Conservation (phyloP, 2,329 filamentous ascomycete genomes). For the Hymenotorrendiella dingleyae region DNA sequence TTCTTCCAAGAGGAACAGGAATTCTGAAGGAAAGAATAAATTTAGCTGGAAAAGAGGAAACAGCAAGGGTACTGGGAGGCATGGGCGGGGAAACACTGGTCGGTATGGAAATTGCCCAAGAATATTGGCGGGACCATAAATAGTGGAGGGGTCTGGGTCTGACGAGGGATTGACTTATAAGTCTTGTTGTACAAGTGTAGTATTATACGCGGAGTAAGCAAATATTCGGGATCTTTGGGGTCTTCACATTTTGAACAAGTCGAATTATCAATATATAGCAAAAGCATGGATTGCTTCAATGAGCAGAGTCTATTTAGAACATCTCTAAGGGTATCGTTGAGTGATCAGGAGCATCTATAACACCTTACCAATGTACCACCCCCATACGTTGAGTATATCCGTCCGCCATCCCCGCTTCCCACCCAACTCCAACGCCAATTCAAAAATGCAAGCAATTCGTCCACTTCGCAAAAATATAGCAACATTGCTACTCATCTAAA, state of each 20-base stretch:
- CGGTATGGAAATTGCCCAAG: too few species aligned
- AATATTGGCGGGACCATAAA: too few species aligned
- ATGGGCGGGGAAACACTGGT: too few species aligned
- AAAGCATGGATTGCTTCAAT: neutral
- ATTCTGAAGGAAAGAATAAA: conserved; percentile 52
- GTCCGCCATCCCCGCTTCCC: neutral
- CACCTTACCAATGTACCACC: neutral
- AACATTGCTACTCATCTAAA: conserved; percentile 19
- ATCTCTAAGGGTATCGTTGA: conserved; percentile 16
- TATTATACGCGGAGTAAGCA: conserved; percentile 1
- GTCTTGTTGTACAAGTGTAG: conserved; percentile 5
- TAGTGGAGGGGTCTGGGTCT: too few species aligned
- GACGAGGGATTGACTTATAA: too few species aligned
- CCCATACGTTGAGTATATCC: conserved; percentile 19
- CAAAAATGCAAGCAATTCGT: neutral
- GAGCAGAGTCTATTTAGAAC: neutral
- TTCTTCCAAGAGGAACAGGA: conserved; percentile 98
- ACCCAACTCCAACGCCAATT: neutral
- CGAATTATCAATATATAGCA: neutral
- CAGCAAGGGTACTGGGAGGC: too few species aligned
- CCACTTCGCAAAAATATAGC: neutral
- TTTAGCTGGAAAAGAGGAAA: neutral
- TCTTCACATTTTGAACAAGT: neutral
- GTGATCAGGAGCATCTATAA: conserved; percentile 4
- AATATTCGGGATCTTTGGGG: neutral